phyloP scores from a whole-genome alignment of 768 basidiomycete genomes.

The Termitomyces sp. region DNA sequence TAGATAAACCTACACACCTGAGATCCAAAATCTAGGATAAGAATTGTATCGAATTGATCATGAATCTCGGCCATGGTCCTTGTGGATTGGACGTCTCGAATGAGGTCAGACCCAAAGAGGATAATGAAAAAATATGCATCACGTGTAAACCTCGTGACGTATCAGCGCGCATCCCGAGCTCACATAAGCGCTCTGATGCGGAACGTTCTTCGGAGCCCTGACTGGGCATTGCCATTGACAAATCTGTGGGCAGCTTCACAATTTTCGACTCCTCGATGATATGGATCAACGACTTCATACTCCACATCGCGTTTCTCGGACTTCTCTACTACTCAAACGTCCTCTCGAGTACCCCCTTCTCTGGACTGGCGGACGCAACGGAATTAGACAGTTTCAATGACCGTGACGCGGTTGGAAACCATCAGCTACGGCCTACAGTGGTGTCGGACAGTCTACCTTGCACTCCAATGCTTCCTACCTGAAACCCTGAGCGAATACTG shows the following conservation, averaged over 20 bases:
- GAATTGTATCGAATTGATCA: constrained; percentile 91
- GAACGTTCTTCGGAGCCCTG: too few relatives aligned
- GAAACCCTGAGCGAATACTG: neutral
- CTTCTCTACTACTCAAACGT: neutral
- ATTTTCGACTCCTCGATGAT: neutral
- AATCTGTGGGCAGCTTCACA: neutral
- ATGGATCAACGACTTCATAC: neutral
- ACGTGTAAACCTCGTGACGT: constrained; percentile 1
- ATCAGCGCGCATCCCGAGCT: too few relatives aligned
- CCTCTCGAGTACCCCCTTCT: neutral
- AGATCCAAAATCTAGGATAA: constrained; percentile 96
- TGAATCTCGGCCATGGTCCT: constrained; percentile 78
- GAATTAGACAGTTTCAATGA: neutral
- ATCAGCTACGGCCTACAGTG: neutral
- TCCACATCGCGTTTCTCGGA: constrained; percentile 3
- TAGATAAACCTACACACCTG: constrained; percentile 49
- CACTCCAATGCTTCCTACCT: neutral
- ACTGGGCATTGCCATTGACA: neutral
- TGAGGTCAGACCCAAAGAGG: neutral
- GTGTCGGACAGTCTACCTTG: neutral
- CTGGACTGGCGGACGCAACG: neutral
- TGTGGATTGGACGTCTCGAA: neutral
- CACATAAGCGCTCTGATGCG: too few relatives aligned
- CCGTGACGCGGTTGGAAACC: neutral
- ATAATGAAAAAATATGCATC: constrained; percentile 4